Base-by-base conservation (phyloP, 176 grass and related monocot genomes). In the Juncus inflexus region DNA sequence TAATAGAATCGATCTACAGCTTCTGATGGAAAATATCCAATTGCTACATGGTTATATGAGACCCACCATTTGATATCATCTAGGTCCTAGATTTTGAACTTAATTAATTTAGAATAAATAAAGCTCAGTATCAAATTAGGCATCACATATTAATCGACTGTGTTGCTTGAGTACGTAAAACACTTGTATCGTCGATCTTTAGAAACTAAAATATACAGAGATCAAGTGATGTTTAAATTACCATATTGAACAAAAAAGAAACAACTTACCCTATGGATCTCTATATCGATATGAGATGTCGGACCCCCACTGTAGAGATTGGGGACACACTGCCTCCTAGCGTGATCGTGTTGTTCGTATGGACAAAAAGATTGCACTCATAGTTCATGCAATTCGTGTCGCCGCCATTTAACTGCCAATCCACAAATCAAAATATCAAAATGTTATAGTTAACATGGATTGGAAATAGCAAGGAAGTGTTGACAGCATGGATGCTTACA, bases 11-110 rank as follows among this genome's bases (percentile, higher is more conserved):
- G 11, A 15, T 58, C 6, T 6, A 58, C 11, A 13, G 15, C 12
- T 13, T 15, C n/a, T 13, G 6, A 7, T n/a, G 55, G 55, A 58
- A 15, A 13, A 58, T 58, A 58, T 6, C 55, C 55, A 28, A 58
- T 58, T 28, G 11, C 11, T 12, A n/a, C 55, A 12, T 58, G 55
- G 16, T 58, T 15, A 6, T n/a, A 15, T 3, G 16, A 58, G 1
- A 58, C 55, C 55, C 55, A 58, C 55, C 55, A 58, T 58, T 13
- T 58, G 5, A n/a, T 15, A 58, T 58, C 55, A 58, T 58, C 55
- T 58, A 13, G 16, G 11, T 12, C 55, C 55, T 58, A 12, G n/a
- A 16, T 11, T n/a, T 58, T 13, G 5, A 58, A 58, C n/a, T 12
- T 58, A 12, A 52, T 7, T 12, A 52, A 52, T 52, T 7, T 52